A percentile compares a stretch with the other conserved stretches of the same genome.
These are phyloP conservation scores for Vararia minispora DNA, from an alignment of 768 basidiomycete species.

Conservation along the genomic window DNA sequence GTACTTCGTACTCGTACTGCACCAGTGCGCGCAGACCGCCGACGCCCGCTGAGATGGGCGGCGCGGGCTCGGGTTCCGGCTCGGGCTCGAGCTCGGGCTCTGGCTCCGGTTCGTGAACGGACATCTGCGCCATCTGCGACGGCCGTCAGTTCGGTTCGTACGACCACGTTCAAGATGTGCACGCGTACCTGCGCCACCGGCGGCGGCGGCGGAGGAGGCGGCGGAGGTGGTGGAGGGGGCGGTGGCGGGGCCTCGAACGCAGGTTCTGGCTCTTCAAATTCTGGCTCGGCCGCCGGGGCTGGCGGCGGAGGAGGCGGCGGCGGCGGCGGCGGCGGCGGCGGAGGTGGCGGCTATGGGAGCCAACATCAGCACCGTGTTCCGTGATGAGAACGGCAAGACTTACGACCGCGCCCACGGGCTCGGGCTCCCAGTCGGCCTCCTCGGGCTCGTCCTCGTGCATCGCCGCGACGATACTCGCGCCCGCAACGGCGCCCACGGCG, in stretches of 20 bases:
- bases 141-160: neutral
- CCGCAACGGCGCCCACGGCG: neutral
- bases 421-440: no score
- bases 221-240: slow-evolving; percentile 31
- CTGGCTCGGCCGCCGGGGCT: slow-evolving; percentile 23
- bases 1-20: slow-evolving; percentile 69
- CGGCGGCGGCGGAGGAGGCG: slow-evolving; percentile 33
- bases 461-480: neutral
- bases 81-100: slow-evolving; percentile 30
- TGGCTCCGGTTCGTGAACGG: slow-evolving; percentile 15
- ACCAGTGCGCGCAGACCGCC: slow-evolving; percentile 63
- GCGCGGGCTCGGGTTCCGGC: slow-evolving; percentile 28
- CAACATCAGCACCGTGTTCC: no score
- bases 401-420: slow-evolving; percentile 5
- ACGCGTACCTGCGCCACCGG: slow-evolving; percentile 16
- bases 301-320: slow-evolving; percentile 20
- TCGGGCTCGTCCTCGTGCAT: slow-evolving; percentile 4
- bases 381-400: no score
- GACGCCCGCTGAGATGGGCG: slow-evolving; percentile 23
- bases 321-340: slow-evolving; percentile 13
- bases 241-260: slow-evolving; percentile 22
- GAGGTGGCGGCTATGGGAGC: slow-evolving; percentile 25
- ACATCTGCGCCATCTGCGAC: slow-evolving; percentile 7
- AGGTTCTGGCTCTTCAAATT: slow-evolving; percentile 21
- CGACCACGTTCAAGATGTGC: neutral